These are phyloP conservation scores for Trifolium subterraneum DNA, from an alignment of 306 rosid species.

Conservation along the genomic window DNA sequence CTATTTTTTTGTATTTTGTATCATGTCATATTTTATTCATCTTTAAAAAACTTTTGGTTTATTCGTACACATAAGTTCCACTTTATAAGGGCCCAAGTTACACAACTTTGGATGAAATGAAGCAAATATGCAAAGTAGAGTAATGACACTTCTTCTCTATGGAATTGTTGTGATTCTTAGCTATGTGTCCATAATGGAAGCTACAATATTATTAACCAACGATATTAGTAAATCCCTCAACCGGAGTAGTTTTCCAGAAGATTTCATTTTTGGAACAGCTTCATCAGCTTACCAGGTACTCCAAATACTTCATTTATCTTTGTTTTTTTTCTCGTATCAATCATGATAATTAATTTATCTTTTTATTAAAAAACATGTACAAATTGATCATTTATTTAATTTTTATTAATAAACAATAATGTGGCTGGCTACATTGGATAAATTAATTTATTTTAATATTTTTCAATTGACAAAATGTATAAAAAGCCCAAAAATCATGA, in stretches of 20 bases:
- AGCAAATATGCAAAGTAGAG: not conserved
- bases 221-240: not conserved
- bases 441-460: too few relatives aligned
- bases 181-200: not conserved
- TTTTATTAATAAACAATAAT: too few relatives aligned
- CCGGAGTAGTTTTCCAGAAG: conserved; percentile 30
- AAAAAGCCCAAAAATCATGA: too few relatives aligned
- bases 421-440: too few relatives aligned
- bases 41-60: not conserved
- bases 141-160: not conserved
- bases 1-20: too few relatives aligned
- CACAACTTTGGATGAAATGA: not conserved
- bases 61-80: not conserved
- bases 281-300: conserved; percentile 33
- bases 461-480: too few relatives aligned
- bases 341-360: too few relatives aligned
- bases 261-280: conserved; percentile 36
- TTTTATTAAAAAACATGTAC: too few relatives aligned
- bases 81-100: not conserved
- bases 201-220: not conserved
- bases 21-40: too few relatives aligned
- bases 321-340: not conserved
- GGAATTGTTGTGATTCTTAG: not conserved
- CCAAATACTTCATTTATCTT: not conserved
- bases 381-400: too few relatives aligned